Evolutionary conservation across 495 filamentous ascomycete species (phyloP).

Genomic region (Trichocladium antarcticum): DNA sequence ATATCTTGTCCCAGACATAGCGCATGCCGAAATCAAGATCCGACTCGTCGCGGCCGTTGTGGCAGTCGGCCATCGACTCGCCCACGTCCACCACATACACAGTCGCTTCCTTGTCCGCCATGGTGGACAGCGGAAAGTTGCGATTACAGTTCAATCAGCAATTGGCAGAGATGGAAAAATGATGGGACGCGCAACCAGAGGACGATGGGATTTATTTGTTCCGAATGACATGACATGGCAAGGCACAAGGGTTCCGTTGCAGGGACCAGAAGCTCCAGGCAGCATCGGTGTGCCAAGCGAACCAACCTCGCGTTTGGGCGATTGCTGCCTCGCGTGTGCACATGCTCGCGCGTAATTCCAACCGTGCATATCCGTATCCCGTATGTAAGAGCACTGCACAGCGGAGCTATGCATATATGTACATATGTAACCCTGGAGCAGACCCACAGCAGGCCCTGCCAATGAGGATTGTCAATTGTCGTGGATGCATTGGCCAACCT

Average conservation of each 20-base stretch:
- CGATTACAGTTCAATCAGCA: background rate
- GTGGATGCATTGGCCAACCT: too few species aligned
- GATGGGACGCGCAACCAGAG: background rate
- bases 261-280: conserved; percentile 17
- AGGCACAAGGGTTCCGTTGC: too few species aligned
- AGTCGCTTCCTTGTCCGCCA: conserved; percentile 91
- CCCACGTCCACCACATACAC: conserved; percentile 88
- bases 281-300: conserved; percentile 18
- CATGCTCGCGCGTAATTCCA: conserved; percentile 23
- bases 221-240: background rate
- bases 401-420: too few species aligned
- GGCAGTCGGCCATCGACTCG: conserved; percentile 64
- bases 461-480: too few species aligned
- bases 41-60: conserved; percentile 61
- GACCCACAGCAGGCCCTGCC: too few species aligned
- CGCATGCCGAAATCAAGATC: conserved; percentile 84
- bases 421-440: too few species aligned
- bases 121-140: conserved; percentile 34
- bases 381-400: too few species aligned
- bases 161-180: background rate
- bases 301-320: conserved; percentile 5
- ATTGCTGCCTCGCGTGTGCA: conserved; percentile 18
- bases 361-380: too few species aligned
- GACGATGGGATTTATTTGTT: background rate
- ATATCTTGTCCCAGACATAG: conserved; percentile 96